Evolutionary conservation across 495 filamentous ascomycete species (phyloP), one percentile per base, ranked within the genome.

Genomic region (Annulohypoxylon bovei): DNA sequence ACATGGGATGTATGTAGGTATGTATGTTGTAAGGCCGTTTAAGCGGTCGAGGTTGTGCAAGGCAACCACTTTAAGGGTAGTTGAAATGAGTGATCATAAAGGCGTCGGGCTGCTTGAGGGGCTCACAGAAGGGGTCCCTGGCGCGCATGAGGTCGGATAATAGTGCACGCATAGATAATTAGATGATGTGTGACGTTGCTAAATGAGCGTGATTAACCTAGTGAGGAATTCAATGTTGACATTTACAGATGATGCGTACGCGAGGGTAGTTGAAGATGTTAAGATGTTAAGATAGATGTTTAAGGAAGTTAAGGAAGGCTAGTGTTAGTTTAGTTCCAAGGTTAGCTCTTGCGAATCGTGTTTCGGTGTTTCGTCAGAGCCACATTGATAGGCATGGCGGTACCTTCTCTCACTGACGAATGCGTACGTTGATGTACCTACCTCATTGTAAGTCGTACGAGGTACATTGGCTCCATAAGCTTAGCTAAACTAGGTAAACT

Each of bases 1-100:
- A 50, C 23, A 46, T 8, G 16, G 22, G 22, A 23, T 23, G 12
- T 30, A 28, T 28, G 37, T 28, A 6, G 18, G 30, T 33, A 20
- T 14, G 7, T 65, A 50, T 44, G 20, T 16, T 53, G 27, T 52
- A 47, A 32, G 62, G 57, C 46, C 53, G 61, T 33, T 65, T 59
- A 65, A 58, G 50, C 57, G 57, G 57, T 68, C 65, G 65, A 62
- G 49, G 30, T 50, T 20, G 65, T 44, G 64, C 46, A 54, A 67
- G 64, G 46, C 54, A 54, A 44, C 32, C 44, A 23, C 55, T 67
- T 50, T 67, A 32, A 60, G 46, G 46, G 30, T 52, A 32, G 44
- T 67, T 46, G 54, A 54, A 52, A 16, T 60, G 62, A 65, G 25
- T 22, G 32, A 55, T 65, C 67, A 60, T 12, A 39, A 50, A 60